Base-by-base conservation (phyloP, 1,139 yeast genomes). In the Debaryomycetaceae sp. region DNA sequence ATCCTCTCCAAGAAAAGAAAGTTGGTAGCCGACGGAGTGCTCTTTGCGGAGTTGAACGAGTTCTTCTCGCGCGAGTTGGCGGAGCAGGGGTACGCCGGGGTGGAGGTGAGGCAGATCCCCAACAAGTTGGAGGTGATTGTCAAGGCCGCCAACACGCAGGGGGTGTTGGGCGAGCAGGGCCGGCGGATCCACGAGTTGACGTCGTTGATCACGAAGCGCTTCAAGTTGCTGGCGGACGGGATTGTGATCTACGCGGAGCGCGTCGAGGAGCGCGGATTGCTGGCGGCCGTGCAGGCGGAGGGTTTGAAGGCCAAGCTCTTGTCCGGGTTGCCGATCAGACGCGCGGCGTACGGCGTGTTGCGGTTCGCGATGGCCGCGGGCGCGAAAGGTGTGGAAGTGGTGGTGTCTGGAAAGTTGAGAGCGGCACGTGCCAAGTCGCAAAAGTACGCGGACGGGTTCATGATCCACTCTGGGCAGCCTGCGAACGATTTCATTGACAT, bases 381-480 rank as follows among this genome's bases (percentile, higher is more conserved):
- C 71, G 99, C 98, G 62, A 92, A 92, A 83, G 99, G 99, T 86
- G 96, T 92, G 58, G 97, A 90, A 73, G 97, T 87, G 65, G 96
- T 90, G 54, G 83, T 87, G 62, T 85, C 96, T 51, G 98, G 98
- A 80, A 90, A 90, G 75, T 81, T 92, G 68, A 85, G 96, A 77
- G 98, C 96, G 71, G 98, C 98, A 58, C 87, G 98, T 78, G 98
- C 99, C 60, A 90, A 90, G 82, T 81, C 97, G 58, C 93, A 90
- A 93, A 90, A 90, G 75, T 90, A 90, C 80, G 80, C 93, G 62
- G 97, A 90, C 65, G 98, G 98, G 77, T 90, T 90, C 95, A 85
- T 90, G 93, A 92, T 90, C 77, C 98, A 90, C 93, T 85, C 96
- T 58, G 98, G 98, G 83, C 98, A 90, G 77, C 98, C 98, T 73